A percentile compares a stretch with the other conserved stretches of the same genome.
phyloP scores from a whole-genome alignment of 2,329 filamentous ascomycete species.

The Ambrosiella xylebori region DNA sequence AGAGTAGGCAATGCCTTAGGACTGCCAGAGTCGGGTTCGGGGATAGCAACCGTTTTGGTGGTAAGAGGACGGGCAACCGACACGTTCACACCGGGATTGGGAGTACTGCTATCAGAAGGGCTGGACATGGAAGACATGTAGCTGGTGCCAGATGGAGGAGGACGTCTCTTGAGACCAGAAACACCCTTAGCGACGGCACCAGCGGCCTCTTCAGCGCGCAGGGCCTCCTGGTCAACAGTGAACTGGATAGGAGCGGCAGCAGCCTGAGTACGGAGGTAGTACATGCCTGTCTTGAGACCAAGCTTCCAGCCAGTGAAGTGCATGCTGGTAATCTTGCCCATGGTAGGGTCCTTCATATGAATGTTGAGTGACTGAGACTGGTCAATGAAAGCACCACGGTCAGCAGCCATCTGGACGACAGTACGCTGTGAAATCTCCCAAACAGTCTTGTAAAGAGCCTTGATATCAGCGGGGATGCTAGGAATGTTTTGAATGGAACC shows the following conservation, averaged over 20 bases:
- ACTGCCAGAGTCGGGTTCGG: slow-evolving; percentile 47
- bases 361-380: slow-evolving; percentile 99
- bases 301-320: slow-evolving; percentile 99
- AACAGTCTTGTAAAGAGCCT: slow-evolving; percentile 96
- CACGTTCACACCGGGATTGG: slow-evolving; percentile 27
- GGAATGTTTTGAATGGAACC: slow-evolving; percentile 94
- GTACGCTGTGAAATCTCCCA: slow-evolving; percentile 97
- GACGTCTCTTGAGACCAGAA: slow-evolving; percentile 50
- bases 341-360: slow-evolving; percentile 96
- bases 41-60: slow-evolving; percentile 51
- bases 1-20: slow-evolving; percentile 63
- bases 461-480: slow-evolving; percentile 90
- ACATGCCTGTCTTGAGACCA: slow-evolving; percentile 99
- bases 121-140: slow-evolving; percentile 42
- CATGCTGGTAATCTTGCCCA: slow-evolving; percentile 99
- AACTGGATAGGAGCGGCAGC: slow-evolving; percentile 96
- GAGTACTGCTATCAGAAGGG: slow-evolving; percentile 45
- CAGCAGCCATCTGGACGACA: slow-evolving; percentile 93
- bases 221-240: slow-evolving; percentile 90
- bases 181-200: slow-evolving; percentile 40
- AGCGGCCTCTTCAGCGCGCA: slow-evolving; percentile 72
- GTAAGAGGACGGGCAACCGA: slow-evolving; percentile 44
- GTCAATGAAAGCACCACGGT: slow-evolving; percentile 96
- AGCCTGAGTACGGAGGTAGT: slow-evolving; percentile 96
- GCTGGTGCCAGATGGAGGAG: slow-evolving; percentile 33